Conservation (phyloP, 345 rosid species). For the Bruguiera gymnorhiza region DNA sequence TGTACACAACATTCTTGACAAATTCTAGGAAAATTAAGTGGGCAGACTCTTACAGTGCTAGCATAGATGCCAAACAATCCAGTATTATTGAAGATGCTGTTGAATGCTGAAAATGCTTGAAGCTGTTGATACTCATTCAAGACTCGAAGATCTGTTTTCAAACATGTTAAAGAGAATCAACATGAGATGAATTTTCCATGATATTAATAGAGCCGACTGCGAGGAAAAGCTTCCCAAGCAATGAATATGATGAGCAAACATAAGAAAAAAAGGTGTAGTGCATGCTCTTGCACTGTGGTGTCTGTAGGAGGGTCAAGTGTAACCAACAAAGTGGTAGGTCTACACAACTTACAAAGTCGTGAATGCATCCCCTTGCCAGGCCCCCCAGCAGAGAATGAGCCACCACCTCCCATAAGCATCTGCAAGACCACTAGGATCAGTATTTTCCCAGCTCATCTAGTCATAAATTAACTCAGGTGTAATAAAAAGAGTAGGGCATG, state of each 20-base stretch:
- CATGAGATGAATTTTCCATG: neutral
- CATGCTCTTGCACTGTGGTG: too few relatives aligned
- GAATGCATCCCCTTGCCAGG: slow-evolving; percentile 99
- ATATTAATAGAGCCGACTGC: neutral
- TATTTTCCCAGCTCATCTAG: neutral
- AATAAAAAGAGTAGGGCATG: neutral
- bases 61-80: slow-evolving; percentile 82
- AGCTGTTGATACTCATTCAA: slow-evolving; percentile 68
- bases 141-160: slow-evolving; percentile 65
- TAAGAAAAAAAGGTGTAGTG: too few relatives aligned
- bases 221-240: neutral
- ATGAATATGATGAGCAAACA: neutral
- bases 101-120: slow-evolving; percentile 81
- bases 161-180: slow-evolving; percentile 9
- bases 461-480: neutral
- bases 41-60: slow-evolving; percentile 51
- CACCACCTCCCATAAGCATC: slow-evolving; percentile 99
- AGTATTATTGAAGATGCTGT: slow-evolving; percentile 69
- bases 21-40: neutral
- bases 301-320: neutral
- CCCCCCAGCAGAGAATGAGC: slow-evolving; percentile 97
- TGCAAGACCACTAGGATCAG: slow-evolving; percentile 18
- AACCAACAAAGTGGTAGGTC: neutral
- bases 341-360: slow-evolving; percentile 65
- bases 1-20: neutral